Conservation (phyloP, 2,329 filamentous ascomycete genomes). For the Endoconidiophora laricicola region DNA sequence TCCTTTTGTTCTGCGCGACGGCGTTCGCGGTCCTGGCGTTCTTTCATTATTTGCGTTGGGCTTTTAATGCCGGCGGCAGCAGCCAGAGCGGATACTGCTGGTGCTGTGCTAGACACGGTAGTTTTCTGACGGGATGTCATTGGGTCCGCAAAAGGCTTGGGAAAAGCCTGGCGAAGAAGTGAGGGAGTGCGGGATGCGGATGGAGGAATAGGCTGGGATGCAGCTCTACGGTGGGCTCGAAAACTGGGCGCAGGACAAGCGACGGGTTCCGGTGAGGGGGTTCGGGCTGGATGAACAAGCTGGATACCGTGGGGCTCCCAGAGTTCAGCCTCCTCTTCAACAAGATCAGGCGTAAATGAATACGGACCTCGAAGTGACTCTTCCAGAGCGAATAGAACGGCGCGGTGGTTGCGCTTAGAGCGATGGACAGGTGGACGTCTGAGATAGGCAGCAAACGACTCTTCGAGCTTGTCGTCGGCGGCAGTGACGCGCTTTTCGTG, state of each 20-base stretch:
- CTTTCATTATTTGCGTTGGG: constrained; percentile 82
- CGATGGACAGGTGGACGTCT: constrained; percentile 39
- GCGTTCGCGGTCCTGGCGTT: constrained; percentile 58
- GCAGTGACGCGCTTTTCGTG: constrained; percentile 12
- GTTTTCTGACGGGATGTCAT: constrained; percentile 11
- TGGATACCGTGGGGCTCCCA: constrained; percentile 55
- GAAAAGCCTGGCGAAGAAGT: background rate
- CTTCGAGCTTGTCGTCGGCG: constrained; percentile 2
- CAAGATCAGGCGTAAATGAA: constrained; percentile 64
- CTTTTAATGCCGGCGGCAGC: constrained; percentile 53
- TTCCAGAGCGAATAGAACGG: constrained; percentile 83
- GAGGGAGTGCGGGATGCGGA: constrained; percentile 5
- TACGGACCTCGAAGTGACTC: constrained; percentile 73
- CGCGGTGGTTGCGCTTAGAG: constrained; percentile 70
- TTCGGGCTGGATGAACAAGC: constrained; percentile 31
- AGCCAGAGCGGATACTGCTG: constrained; percentile 6
- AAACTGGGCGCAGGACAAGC: constrained; percentile 24
- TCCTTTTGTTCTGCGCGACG: constrained; percentile 49
- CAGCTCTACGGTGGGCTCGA: constrained; percentile 7
- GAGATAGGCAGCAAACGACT: constrained; percentile 18
- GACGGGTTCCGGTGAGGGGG: constrained; percentile 31
- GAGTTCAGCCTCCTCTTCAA: constrained; percentile 86
- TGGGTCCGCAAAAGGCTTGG: background rate
- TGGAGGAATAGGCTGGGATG: constrained; percentile 7
- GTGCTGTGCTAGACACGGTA: constrained; percentile 6